Base-by-base conservation (phyloP, 371 early-diverging fungal genomes). In the Mucor circinelloides region DNA sequence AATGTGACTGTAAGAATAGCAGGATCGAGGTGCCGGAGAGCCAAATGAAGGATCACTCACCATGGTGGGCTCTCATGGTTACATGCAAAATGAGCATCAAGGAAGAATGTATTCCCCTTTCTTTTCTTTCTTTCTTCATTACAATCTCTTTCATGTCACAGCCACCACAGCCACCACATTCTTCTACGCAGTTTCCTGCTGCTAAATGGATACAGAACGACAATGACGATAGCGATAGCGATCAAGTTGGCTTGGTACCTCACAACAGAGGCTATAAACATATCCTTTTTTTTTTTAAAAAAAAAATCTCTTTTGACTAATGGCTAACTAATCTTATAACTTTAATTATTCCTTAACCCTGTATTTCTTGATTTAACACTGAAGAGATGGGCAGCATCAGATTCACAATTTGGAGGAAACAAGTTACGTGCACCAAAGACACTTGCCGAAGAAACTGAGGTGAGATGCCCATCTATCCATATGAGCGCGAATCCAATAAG, bases 211-310 rank as follows among this genome's bases (percentile, higher is more conserved):
- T 75, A 31, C 70, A 70, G 19, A 63, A 72, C 13, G 75, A 80
- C 10, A 72, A 67, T 34, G 70, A 72, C 6, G 78, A 80, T 2
- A 77, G 78, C 58, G 80, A 80, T 28, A 65, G 25, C 60, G 76
- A 80, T 27, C 76, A 78, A 70, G 75, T 83, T 61, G 84, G 81
- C 27, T 38, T 83, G 0, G 81, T 83, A 21, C 80, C 85, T 65
- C 83, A 83, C 56, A 85, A 85, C 55, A 71, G 85, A 42, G 85
- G 85, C 68, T 81, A 85, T 73, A 85, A 85, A 81, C 78, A 84
- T 84, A 84, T 84, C 85, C 85, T 84, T 84, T 82, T 81, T 70
- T 40, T 50, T 67, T 48, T 42, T n/a, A n/a, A n/a, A n/a, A n/a
- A n/a, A n/a, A n/a, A n/a, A n/a, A n/a, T n/a, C n/a, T n/a, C n/a